Conservation (phyloP, 2,329 filamentous ascomycete genomes). For the Penicillium sp. region DNA sequence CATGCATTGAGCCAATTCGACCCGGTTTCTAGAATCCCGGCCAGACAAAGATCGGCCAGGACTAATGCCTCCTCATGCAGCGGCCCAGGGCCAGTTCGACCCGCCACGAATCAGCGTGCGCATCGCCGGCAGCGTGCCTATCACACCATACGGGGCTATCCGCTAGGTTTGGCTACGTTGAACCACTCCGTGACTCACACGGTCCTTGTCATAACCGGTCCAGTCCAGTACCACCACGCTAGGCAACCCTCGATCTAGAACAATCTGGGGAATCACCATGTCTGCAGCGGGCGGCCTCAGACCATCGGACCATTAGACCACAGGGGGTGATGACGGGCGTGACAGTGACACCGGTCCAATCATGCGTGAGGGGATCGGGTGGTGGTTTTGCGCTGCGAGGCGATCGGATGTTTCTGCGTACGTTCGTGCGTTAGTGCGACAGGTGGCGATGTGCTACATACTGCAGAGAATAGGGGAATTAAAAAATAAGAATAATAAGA, state of each 20-base stretch:
- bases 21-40: slow-evolving; percentile 24
- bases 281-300: too few relatives aligned
- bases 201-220: neutral
- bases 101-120: slow-evolving; percentile 14
- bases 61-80: slow-evolving; percentile 2
- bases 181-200: neutral
- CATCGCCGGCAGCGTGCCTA: slow-evolving; percentile 7
- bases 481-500: neutral
- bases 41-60: slow-evolving; percentile 5
- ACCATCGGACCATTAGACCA: slow-evolving; percentile 7
- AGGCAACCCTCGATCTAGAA: too few relatives aligned
- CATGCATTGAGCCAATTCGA: slow-evolving; percentile 7
- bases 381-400: slow-evolving; percentile 4
- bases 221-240: too few relatives aligned
- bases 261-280: too few relatives aligned
- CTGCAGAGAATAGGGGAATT: too few relatives aligned
- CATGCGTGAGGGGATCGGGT: neutral
- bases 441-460: neutral
- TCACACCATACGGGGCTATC: slow-evolving; percentile 16
- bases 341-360: neutral
- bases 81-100: neutral
- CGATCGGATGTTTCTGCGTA: slow-evolving; percentile 1
- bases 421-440: neutral
- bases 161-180: neutral
- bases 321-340: neutral